Evolutionary conservation across 225 moss, liverwort and hornwort species (phyloP).

Genomic region (Bryoerythrophyllum caledonicum): DNA sequence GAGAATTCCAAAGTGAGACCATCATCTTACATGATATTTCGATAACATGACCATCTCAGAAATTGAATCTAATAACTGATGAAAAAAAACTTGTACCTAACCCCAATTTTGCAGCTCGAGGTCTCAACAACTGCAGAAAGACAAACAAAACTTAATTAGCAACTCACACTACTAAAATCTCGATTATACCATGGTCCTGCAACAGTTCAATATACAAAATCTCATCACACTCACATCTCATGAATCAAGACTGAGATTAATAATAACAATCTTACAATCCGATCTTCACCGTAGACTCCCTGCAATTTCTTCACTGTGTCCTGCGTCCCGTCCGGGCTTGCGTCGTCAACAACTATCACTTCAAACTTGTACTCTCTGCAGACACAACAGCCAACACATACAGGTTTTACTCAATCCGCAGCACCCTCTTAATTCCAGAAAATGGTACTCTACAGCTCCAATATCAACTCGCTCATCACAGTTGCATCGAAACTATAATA

Average conservation of each 20-base stretch:
- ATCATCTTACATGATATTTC: neutral
- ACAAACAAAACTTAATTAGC: neutral
- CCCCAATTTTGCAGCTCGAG: constrained; percentile 69
- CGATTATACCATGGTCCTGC: neutral
- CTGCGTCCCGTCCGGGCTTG: constrained; percentile 82
- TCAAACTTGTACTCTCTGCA: constrained; percentile 73
- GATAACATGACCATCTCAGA: neutral
- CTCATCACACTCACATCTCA: neutral
- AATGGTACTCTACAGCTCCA: neutral
- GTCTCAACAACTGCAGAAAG: constrained; percentile 62
- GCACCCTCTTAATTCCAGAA: neutral
- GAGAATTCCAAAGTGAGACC: neutral
- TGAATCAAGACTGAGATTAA: neutral
- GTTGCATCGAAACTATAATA: neutral
- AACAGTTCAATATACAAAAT: neutral
- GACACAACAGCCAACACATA: constrained; percentile 29
- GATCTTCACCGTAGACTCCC: constrained; percentile 61
- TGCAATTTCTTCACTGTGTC: constrained; percentile 69
- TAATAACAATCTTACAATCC: constrained; percentile 45
- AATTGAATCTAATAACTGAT: neutral
- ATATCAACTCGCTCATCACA: neutral
- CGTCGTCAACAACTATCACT: constrained; percentile 74
- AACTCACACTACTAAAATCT: neutral
- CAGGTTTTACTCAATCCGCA: neutral
- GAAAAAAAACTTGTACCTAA: constrained; percentile 39